Percentiles rank a stretch among this genome's conserved stretches.
Evolutionary conservation across 106 monocot species (phyloP).

Genomic region (Vanilla planifolia): DNA sequence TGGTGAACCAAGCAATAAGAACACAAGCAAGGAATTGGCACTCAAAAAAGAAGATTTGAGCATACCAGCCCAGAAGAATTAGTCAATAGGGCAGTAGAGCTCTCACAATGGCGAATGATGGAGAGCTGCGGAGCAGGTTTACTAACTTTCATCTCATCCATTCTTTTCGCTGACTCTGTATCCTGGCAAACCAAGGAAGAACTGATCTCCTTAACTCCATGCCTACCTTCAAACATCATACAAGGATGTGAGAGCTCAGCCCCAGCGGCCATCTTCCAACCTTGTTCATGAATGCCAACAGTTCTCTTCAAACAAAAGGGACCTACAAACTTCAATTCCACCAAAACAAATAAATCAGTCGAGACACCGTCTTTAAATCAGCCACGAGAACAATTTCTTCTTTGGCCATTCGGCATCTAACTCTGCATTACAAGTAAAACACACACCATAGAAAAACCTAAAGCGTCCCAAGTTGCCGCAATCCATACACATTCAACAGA

Average conservation of each 20-base stretch:
- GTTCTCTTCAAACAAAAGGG: not conserved
- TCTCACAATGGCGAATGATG: constrained; percentile 37
- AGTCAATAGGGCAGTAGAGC: constrained; percentile 21
- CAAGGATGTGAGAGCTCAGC: constrained; percentile 9
- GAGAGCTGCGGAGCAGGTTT: constrained; percentile 39
- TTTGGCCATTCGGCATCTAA: no score
- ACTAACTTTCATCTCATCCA: constrained; percentile 25
- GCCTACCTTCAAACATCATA: constrained; percentile 19
- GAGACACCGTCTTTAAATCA: no score
- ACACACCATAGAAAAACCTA: no score
- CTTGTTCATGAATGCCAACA: not conserved
- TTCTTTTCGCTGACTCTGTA: constrained; percentile 15
- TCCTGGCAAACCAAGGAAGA: constrained; percentile 10
- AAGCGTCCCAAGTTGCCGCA: no score
- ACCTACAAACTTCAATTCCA: no score
- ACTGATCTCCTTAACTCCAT: constrained; percentile 6
- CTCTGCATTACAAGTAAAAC: no score
- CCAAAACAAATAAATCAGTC: no score
- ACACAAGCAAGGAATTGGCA: not conserved
- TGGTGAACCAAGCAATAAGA: no score
- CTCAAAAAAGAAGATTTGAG: not conserved
- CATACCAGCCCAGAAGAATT: constrained; percentile 12
- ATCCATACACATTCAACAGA: no score
- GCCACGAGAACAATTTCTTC: no score
- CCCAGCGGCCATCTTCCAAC: not conserved